Percentiles rank a stretch among this genome's conserved stretches.
Evolutionary conservation across 2,329 filamentous ascomycete species (phyloP).

Genomic region (Geosmithia flava): DNA sequence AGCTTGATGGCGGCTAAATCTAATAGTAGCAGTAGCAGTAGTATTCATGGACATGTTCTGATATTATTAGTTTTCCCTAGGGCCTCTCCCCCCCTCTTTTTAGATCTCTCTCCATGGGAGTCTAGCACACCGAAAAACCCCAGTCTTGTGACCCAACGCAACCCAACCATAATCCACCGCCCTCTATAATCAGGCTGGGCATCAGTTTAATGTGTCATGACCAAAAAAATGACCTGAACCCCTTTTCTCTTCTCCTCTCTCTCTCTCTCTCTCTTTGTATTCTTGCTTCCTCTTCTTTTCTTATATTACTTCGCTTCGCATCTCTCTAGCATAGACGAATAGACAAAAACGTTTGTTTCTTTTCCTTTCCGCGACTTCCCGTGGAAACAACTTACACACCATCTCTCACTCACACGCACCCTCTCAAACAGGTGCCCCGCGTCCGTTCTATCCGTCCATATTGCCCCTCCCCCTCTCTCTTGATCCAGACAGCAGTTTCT

Average conservation of each 20-base stretch:
- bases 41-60: too few relatives aligned
- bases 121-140: neutral
- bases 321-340: constrained; percentile 1
- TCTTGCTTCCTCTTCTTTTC: neutral
- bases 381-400: neutral
- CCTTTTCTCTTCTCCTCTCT: neutral
- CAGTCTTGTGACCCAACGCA: constrained; percentile 6
- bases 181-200: neutral
- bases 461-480: too few relatives aligned
- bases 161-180: constrained; percentile 4
- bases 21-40: too few relatives aligned
- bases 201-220: neutral
- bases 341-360: neutral
- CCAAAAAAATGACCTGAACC: neutral
- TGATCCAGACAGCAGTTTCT: too few relatives aligned
- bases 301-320: neutral
- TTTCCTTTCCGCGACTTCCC: neutral
- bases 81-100: too few relatives aligned
- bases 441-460: too few relatives aligned
- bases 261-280: neutral
- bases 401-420: neutral
- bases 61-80: too few relatives aligned
- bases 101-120: neutral
- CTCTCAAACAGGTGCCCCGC: neutral
- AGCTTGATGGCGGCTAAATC: too few relatives aligned